These are phyloP conservation scores for Hyaloscypha bicolor DNA, from an alignment of 495 filamentous ascomycete species.

Conservation along the genomic window DNA sequence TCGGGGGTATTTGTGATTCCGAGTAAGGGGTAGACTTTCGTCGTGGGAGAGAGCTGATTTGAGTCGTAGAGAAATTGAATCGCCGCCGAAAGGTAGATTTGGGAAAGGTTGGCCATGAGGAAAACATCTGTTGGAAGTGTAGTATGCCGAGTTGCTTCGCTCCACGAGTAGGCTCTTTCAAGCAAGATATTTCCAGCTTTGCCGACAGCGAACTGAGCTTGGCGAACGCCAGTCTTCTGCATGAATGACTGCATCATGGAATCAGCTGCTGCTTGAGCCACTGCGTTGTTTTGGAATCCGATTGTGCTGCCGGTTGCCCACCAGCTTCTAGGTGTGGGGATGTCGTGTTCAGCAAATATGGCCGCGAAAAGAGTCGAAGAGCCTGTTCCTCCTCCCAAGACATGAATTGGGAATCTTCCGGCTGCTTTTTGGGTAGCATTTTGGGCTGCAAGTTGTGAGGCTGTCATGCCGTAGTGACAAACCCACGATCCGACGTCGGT, in stretches of 20 bases:
- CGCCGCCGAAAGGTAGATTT: slow-evolving; percentile 23
- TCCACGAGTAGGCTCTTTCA: slow-evolving; percentile 29
- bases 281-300: slow-evolving; percentile 24
- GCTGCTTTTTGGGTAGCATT: slow-evolving; percentile 18
- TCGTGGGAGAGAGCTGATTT: slow-evolving; percentile 17
- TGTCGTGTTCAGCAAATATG: slow-evolving; percentile 28
- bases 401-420: slow-evolving; percentile 22
- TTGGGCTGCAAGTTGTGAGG: slow-evolving; percentile 8
- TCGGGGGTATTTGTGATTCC: slow-evolving; percentile 17
- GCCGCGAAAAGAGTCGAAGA: slow-evolving; percentile 15
- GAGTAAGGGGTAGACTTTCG: slow-evolving; percentile 24
- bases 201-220: slow-evolving; percentile 27
- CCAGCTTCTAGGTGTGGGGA: slow-evolving; percentile 26
- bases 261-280: slow-evolving; percentile 12
- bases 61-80: slow-evolving; percentile 22
- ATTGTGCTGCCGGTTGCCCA: slow-evolving; percentile 11
- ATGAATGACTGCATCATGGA: slow-evolving; percentile 29
- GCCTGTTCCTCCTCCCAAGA: slow-evolving; percentile 26
- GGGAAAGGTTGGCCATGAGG: slow-evolving; percentile 28
- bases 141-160: slow-evolving; percentile 19
- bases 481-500: slow-evolving; percentile 23
- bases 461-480: slow-evolving; percentile 17
- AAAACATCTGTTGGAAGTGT: slow-evolving; percentile 19
- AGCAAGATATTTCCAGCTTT: slow-evolving; percentile 20
- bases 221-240: slow-evolving; percentile 27